Evolutionary conservation across 2,329 filamentous ascomycete genomes (phyloP).

Genomic region (Diplodia corticola): DNA sequence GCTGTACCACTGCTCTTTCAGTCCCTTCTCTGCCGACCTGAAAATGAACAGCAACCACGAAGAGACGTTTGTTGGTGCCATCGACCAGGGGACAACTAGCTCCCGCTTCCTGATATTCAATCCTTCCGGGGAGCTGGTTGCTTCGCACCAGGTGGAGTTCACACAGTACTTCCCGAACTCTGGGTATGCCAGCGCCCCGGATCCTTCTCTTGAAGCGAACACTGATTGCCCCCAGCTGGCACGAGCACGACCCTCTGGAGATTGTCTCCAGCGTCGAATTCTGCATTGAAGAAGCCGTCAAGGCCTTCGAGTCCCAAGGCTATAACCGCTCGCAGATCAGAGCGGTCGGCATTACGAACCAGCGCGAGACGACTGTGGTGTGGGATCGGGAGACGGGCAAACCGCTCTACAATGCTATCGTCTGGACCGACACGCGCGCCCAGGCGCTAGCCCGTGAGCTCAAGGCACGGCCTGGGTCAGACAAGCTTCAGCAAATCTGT

Average conservation of each 20-base stretch:
- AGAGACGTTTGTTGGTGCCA: conserved; percentile 72
- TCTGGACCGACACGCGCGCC: conserved; percentile 81
- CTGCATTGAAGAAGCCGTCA: conserved; percentile 72
- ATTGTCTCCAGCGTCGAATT: conserved; percentile 69
- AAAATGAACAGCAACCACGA: conserved; percentile 24
- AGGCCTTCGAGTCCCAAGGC: conserved; percentile 65
- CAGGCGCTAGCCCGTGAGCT: conserved; percentile 71
- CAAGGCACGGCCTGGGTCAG: conserved; percentile 63
- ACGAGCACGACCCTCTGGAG: conserved; percentile 76
- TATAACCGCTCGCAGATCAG: conserved; percentile 64
- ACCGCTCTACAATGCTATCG: conserved; percentile 76
- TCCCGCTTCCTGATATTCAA: conserved; percentile 85
- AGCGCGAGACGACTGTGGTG: conserved; percentile 77
- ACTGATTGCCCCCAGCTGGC: conserved; percentile 59
- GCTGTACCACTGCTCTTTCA: conserved; percentile 5
- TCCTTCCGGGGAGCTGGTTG: conserved; percentile 68
- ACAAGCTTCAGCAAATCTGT: conserved; percentile 65
- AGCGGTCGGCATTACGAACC: conserved; percentile 77
- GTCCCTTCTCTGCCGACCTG: neutral
- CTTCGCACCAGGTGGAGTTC: conserved; percentile 78
- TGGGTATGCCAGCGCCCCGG: conserved; percentile 56
- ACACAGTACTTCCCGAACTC: conserved; percentile 76
- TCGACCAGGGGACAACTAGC: conserved; percentile 83
- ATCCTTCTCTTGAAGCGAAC: neutral
- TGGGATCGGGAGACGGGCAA: conserved; percentile 77